A percentile compares a stretch with the other conserved stretches of the same genome.
Evolutionary conservation across 768 basidiomycete species (phyloP).

Genomic region (Suillus fuscotomentosus): DNA sequence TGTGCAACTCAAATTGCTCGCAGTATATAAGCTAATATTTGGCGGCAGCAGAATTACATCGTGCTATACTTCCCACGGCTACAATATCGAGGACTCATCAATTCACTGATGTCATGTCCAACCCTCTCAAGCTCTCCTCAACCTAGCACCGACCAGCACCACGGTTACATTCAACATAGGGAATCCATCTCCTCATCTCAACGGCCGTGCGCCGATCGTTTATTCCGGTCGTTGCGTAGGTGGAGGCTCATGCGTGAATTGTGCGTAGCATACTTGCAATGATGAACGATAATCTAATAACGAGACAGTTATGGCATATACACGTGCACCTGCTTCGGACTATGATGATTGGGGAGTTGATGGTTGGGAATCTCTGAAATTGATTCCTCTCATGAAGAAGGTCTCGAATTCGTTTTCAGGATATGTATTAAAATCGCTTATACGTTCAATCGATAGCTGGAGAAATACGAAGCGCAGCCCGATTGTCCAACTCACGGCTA

Average conservation of each 20-base stretch:
- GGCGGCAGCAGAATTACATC: no score
- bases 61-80: no score
- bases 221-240: neutral
- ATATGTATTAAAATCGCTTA: neutral
- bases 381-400: neutral
- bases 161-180: neutral
- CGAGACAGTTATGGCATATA: neutral
- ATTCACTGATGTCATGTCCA: no score
- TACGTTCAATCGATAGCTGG: neutral
- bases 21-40: no score
- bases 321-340: neutral
- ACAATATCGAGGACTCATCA: no score
- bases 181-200: neutral
- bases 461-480: neutral
- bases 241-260: neutral
- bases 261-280: neutral
- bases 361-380: neutral
- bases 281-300: neutral
- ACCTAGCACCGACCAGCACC: neutral
- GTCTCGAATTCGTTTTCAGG: neutral
- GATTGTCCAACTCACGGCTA: neutral
- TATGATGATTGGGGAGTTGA: neutral
- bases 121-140: neutral
- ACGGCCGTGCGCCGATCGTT: neutral
- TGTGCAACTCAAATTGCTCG: no score